Conservation (phyloP, 1,284 basidiomycete species). For the Vanrija sp. region DNA sequence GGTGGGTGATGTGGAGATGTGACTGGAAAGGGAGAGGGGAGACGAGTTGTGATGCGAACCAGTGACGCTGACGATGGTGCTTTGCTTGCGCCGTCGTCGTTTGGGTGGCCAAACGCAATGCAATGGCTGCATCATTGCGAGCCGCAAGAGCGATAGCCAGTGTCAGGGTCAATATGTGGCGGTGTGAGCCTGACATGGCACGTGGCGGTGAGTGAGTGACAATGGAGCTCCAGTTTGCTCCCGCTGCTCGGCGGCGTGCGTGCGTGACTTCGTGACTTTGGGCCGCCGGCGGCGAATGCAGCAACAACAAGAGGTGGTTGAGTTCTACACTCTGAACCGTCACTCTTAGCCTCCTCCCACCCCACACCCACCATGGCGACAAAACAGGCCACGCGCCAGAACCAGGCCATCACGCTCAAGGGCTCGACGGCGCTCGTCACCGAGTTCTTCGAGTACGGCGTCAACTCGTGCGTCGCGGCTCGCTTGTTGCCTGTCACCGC, state of each 20-base stretch:
- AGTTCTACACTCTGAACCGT: not conserved
- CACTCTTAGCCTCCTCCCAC: not conserved
- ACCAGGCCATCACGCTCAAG: slow-evolving; percentile 76
- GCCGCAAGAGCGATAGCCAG: too few species aligned
- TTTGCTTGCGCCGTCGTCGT: not conserved
- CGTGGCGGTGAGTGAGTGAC: too few species aligned
- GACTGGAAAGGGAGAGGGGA: not conserved
- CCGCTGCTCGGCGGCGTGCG: not conserved
- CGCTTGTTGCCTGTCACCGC: not conserved
- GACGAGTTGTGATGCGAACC: not conserved
- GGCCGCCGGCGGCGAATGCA: not conserved
- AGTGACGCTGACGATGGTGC: not conserved
- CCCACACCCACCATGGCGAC: slow-evolving; percentile 41
- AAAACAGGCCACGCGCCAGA: slow-evolving; percentile 45
- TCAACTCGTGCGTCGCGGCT: slow-evolving; percentile 66
- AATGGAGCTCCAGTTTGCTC: not conserved
- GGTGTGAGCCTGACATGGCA: too few species aligned
- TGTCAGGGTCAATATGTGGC: too few species aligned
- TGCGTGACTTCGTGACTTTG: not conserved
- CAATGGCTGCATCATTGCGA: not conserved
- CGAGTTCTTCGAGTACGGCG: slow-evolving; percentile 98
- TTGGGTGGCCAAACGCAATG: too few species aligned
- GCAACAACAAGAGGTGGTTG: slow-evolving; percentile 2
- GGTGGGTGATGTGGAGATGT: not conserved
- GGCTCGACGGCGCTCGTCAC: slow-evolving; percentile 93